These are phyloP conservation scores for Malania oleifera DNA, from an alignment of 164 flowering plant genomes.

Conservation along the genomic window DNA sequence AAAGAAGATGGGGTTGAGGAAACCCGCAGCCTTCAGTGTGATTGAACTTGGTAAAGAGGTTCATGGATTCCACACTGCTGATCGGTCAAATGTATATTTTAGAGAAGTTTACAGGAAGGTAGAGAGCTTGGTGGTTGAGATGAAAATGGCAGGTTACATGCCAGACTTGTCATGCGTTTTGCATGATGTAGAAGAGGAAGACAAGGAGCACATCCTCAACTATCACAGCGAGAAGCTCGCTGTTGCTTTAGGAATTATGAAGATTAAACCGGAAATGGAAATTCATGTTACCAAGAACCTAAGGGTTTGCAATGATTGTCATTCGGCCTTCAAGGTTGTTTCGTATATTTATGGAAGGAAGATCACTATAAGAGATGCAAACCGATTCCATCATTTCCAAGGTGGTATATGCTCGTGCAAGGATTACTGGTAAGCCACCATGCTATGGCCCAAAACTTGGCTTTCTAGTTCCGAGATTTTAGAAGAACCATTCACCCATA, in stretches of 20 bases:
- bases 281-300: slow-evolving; percentile 36
- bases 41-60: slow-evolving; percentile 5
- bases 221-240: slow-evolving; percentile 42
- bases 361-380: slow-evolving; percentile 32
- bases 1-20: slow-evolving; percentile 26
- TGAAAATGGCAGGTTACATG: slow-evolving; percentile 24
- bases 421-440: slow-evolving; percentile 43
- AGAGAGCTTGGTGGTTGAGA: slow-evolving; percentile 21
- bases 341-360: slow-evolving; percentile 28
- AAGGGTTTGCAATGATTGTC: slow-evolving; percentile 41
- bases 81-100: slow-evolving; percentile 17
- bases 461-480: too few species aligned
- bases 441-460: too few species aligned
- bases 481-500: too few species aligned
- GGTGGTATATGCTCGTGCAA: slow-evolving; percentile 37
- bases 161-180: slow-evolving; percentile 24
- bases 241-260: slow-evolving; percentile 29
- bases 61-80: not conserved
- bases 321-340: slow-evolving; percentile 22
- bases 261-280: slow-evolving; percentile 11
- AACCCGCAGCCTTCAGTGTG: slow-evolving; percentile 37
- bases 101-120: slow-evolving; percentile 21
- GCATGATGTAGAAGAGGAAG: slow-evolving; percentile 26
- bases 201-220: slow-evolving; percentile 26
- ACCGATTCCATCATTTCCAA: slow-evolving; percentile 39